These are phyloP conservation scores for Tuber brumale DNA, from an alignment of 495 filamentous ascomycete genomes.

Conservation along the genomic window DNA sequence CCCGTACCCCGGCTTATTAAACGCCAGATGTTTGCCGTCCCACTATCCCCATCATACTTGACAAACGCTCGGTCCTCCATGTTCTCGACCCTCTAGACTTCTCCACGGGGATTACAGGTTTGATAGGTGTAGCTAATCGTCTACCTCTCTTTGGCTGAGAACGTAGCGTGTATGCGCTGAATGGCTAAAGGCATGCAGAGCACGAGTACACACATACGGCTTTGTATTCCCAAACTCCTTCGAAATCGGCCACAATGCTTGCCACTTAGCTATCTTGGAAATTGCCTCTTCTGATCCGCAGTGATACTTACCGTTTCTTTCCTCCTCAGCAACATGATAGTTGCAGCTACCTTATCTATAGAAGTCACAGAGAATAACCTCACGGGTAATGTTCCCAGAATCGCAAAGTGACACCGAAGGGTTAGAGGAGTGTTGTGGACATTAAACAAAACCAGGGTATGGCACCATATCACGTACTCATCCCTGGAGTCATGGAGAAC, in stretches of 20 bases:
- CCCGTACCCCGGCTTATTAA: background rate
- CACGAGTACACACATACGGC: background rate
- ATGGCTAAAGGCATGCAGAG: background rate
- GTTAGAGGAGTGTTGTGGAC: background rate
- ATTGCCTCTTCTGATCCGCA: background rate
- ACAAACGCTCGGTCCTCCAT: background rate
- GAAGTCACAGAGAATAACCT: background rate
- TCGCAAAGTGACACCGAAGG: background rate
- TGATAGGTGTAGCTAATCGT: background rate
- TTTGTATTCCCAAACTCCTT: background rate
- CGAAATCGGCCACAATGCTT: background rate
- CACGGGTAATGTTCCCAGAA: background rate
- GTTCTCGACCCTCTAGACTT: background rate
- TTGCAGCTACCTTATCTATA: background rate
- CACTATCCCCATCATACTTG: background rate
- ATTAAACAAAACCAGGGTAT: background rate
- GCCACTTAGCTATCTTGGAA: background rate
- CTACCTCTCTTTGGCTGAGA: background rate
- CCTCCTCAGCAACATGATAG: background rate
- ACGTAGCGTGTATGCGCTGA: background rate
- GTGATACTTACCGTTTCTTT: background rate
- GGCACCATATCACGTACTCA: background rate
- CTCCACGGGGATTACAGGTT: background rate
- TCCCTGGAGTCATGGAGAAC: background rate
- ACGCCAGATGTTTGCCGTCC: background rate